Base-by-base conservation (phyloP, 148 eudicot species). In the Vaccinium vitisidaea region DNA sequence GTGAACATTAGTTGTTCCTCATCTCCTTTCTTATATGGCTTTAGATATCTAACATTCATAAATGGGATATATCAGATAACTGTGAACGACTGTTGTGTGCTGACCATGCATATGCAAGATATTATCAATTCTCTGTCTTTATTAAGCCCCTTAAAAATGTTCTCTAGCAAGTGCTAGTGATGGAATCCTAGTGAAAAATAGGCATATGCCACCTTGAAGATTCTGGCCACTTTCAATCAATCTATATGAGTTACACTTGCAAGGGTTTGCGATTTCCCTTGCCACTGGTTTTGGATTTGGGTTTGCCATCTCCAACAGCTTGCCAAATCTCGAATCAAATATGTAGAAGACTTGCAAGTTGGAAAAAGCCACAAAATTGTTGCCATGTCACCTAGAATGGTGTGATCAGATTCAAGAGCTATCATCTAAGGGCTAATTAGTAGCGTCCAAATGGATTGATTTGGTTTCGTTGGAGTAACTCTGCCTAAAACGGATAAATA, bases 251-350 rank as follows among this genome's bases (percentile, higher is more conserved):
- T 78, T 59, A 23, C 43, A 46, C 32, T 36, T 76, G 81, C 50
- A 76, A 77, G 69, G 71, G 77, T 21, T 36, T 67, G 36, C 30
- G 73, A 67, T 67, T 67, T 67, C 71, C 30, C 71, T 25, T 25
- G 16, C 73, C 16, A 25, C 12, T 0, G 73, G 36, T 11, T 67
- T 67, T 65, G 71, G 70, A 65, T 65, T 8, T 9, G 71, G 14
- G 14, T 23, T 23, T 67, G 73, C 25, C 11, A 15, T 25, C 73
- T 67, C 73, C 73, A 67, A 67, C 36, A 4, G 30, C 73, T 67
- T 67, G 36, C 73, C 73, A 67, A 67, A 65, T n/a, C 32, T 65
- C 23, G 14, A 65, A 27, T 25, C 71, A 65, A 65, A 67, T 67
- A 25, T 67, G 73, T 15, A 25, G 13, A 65, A 23, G 71, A 61